Evolutionary conservation across 2,329 filamentous ascomycete species (phyloP).

Genomic region (Diaporthe velutina): DNA sequence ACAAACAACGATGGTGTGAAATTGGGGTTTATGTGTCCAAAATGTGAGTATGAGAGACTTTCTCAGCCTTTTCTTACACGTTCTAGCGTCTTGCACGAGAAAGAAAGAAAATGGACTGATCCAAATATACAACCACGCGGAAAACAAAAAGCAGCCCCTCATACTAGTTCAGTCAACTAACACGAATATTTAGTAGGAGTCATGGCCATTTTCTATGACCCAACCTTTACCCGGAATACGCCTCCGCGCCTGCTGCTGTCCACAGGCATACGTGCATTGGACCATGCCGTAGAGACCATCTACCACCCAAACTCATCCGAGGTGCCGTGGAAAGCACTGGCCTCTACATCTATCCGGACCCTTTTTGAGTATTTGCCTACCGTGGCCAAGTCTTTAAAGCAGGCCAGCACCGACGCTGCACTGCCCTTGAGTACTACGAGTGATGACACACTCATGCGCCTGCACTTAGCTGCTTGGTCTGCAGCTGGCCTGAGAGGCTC

Average conservation of each 20-base stretch:
- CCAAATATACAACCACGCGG: neutral
- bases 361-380: neutral
- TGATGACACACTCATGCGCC: neutral
- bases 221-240: neutral
- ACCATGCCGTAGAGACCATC: slow-evolving; percentile 2
- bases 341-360: neutral
- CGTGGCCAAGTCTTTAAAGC: neutral
- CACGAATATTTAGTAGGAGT: neutral
- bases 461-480: slow-evolving; percentile 1
- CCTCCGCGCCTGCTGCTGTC: neutral
- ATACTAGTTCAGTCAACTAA: neutral
- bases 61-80: neutral
- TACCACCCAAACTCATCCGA: slow-evolving; percentile 12
- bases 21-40: slow-evolving; percentile 3
- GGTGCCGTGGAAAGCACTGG: slow-evolving; percentile 14
- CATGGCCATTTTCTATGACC: slow-evolving; percentile 3
- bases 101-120: neutral
- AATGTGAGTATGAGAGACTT: neutral
- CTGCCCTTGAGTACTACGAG: neutral
- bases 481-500: slow-evolving; percentile 18
- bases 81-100: neutral
- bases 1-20: slow-evolving; percentile 5
- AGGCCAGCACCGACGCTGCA: neutral
- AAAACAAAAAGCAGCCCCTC: too few species aligned
- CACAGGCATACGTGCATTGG: slow-evolving; percentile 1